phyloP scores from a whole-genome alignment of 2,329 filamentous ascomycete genomes.

The Botryotinia narcissicola region DNA sequence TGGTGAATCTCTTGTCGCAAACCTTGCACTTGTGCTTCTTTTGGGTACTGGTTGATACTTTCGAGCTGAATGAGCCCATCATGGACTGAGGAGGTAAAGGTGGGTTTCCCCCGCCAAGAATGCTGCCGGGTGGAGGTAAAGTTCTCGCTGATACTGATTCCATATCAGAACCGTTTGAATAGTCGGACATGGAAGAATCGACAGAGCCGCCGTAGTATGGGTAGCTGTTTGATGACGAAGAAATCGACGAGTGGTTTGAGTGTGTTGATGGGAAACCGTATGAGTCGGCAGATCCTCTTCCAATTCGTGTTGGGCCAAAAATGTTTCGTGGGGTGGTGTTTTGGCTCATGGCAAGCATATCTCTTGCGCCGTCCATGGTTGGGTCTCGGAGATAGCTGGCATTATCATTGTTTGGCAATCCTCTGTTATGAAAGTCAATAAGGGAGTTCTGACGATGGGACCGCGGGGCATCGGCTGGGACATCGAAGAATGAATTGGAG shows the following conservation, averaged over 20 bases:
- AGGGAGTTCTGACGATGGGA: conserved; percentile 57
- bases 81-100: conserved; percentile 91
- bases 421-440: conserved; percentile 62
- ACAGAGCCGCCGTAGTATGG: conserved; percentile 79
- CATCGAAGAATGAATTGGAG: conserved; percentile 48
- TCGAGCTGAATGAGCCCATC: conserved; percentile 98
- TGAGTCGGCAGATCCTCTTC: conserved; percentile 74
- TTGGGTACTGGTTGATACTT: conserved; percentile 90
- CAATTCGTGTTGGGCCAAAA: conserved; percentile 63
- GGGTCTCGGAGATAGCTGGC: conserved; percentile 75
- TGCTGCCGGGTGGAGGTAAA: conserved; percentile 72
- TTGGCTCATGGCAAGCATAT: conserved; percentile 94
- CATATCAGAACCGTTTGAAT: conserved; percentile 88
- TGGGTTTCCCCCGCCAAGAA: conserved; percentile 61
- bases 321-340: conserved; percentile 91
- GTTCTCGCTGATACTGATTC: conserved; percentile 77
- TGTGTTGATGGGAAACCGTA: conserved; percentile 88
- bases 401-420: conserved; percentile 52
- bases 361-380: conserved; percentile 79
- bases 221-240: conserved; percentile 76
- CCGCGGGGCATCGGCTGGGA: conserved; percentile 31
- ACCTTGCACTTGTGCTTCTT: conserved; percentile 99
- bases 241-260: conserved; percentile 87
- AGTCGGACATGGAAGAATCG: conserved; percentile 84
- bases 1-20: conserved; percentile 95